Conservation (phyloP, 805 yeast species). For the Vanderwaltozyma yarrowii region DNA sequence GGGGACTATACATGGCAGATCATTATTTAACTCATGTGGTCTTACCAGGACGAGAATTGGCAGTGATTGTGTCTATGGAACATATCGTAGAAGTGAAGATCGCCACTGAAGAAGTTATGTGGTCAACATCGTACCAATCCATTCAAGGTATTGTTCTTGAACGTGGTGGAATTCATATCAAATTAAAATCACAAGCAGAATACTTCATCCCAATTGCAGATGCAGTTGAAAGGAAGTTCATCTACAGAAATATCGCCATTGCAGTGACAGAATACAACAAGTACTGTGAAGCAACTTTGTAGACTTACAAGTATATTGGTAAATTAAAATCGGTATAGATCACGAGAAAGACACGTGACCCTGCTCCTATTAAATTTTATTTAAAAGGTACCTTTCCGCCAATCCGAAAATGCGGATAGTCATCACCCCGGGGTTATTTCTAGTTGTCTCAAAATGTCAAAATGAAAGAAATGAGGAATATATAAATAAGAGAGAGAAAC, state of each 20-base stretch:
- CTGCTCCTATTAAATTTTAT: neutral
- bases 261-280: conserved; percentile 79
- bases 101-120: conserved; percentile 47
- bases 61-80: conserved; percentile 63
- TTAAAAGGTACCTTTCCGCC: too few relatives aligned
- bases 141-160: conserved; percentile 68
- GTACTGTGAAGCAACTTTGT: conserved; percentile 43
- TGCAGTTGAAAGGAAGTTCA: conserved; percentile 45
- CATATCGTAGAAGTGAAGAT: conserved; percentile 61
- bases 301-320: neutral
- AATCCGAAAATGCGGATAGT: too few relatives aligned
- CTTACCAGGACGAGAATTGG: conserved; percentile 69
- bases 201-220: conserved; percentile 79
- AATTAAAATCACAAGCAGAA: conserved; percentile 46
- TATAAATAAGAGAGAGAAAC: too few relatives aligned
- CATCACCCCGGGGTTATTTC: too few relatives aligned
- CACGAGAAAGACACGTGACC: too few relatives aligned
- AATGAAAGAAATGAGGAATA: too few relatives aligned
- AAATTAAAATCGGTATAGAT: too few relatives aligned
- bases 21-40: conserved; percentile 77
- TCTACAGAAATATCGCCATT: conserved; percentile 62
- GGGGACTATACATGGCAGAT: conserved; percentile 67
- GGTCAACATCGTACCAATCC: conserved; percentile 60
- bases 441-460: too few relatives aligned
- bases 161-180: conserved; percentile 65